These are phyloP conservation scores for Domatiomyces globalis DNA, from an alignment of 2,329 filamentous ascomycete species.

Conservation along the genomic window DNA sequence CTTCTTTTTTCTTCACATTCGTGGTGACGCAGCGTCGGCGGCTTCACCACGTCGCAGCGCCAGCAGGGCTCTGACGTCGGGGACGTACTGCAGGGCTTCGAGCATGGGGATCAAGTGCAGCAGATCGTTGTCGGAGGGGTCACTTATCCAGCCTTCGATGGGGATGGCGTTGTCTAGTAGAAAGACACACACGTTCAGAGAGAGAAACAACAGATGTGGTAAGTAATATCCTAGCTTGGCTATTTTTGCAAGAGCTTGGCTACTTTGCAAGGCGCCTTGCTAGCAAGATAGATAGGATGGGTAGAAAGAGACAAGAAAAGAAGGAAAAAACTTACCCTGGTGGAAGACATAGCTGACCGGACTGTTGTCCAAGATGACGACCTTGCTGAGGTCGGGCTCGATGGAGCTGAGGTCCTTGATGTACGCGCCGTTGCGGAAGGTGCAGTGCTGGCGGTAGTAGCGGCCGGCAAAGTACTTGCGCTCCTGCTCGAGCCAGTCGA, in stretches of 20 bases:
- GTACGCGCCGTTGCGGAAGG: conserved; percentile 84
- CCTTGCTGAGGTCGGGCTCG: conserved; percentile 90
- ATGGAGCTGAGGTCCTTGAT: conserved; percentile 96
- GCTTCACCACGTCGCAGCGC: conserved; percentile 73
- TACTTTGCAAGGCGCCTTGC: too few species aligned
- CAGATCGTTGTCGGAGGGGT: conserved; percentile 91
- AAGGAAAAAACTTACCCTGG: conserved; percentile 51
- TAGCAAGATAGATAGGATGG: not conserved
- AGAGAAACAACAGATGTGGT: not conserved
- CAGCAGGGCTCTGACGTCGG: conserved; percentile 81
- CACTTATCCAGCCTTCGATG: conserved; percentile 98
- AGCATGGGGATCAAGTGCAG: conserved; percentile 83
- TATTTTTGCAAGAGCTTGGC: too few species aligned
- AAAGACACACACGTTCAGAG: not conserved
- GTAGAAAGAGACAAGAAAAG: not conserved
- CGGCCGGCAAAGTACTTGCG: conserved; percentile 88
- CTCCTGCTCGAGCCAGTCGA: conserved; percentile 95
- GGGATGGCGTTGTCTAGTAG: conserved; percentile 86
- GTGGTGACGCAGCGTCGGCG: conserved; percentile 17
- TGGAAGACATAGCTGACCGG: conserved; percentile 98
- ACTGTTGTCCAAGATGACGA: conserved; percentile 98
- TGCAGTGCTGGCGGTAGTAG: conserved; percentile 96
- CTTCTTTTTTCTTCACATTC: not conserved
- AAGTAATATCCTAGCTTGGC: too few species aligned
- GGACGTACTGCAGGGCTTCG: conserved; percentile 90